These are phyloP conservation scores for Huntiella moniliformis DNA, from an alignment of 2,329 filamentous ascomycete species.

Conservation along the genomic window DNA sequence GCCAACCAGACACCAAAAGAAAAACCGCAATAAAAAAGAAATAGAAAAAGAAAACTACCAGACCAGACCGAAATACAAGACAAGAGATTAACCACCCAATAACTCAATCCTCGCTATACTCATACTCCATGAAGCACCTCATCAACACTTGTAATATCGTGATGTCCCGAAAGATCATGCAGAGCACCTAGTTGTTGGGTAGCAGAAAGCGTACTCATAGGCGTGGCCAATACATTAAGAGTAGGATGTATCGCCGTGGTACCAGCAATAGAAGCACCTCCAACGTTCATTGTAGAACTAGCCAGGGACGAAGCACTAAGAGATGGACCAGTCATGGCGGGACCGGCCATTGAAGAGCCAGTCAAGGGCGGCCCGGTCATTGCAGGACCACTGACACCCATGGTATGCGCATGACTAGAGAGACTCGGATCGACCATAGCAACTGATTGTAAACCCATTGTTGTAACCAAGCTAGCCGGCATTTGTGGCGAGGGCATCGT, in stretches of 20 bases:
- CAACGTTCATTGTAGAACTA: too few relatives aligned
- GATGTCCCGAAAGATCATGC: constrained; percentile 3
- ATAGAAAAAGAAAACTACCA: background rate
- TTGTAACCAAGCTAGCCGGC: constrained; percentile 8
- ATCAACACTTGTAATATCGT: background rate
- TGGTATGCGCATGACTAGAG: constrained; percentile 2
- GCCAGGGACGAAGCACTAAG: too few relatives aligned
- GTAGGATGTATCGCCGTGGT: constrained; percentile 5
- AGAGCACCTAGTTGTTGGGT: constrained; percentile 3
- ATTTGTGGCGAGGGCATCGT: constrained; percentile 10
- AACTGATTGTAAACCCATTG: constrained; percentile 6
- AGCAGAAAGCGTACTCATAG: constrained; percentile 2
- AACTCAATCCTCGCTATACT: constrained; percentile 3
- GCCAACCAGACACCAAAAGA: background rate
- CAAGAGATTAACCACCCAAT: background rate
- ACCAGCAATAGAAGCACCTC: background rate
- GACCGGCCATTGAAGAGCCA: too few relatives aligned
- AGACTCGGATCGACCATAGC: constrained; percentile 8
- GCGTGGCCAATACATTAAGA: constrained; percentile 9
- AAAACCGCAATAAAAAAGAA: constrained; percentile 1
- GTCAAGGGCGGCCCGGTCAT: too few relatives aligned
- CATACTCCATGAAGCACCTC: constrained; percentile 8
- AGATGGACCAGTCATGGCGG: too few relatives aligned
- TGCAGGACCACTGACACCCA: background rate
- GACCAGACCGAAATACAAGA: constrained; percentile 1